Conservation (phyloP, 768 basidiomycete species). For the Trametes cinnabarina region DNA sequence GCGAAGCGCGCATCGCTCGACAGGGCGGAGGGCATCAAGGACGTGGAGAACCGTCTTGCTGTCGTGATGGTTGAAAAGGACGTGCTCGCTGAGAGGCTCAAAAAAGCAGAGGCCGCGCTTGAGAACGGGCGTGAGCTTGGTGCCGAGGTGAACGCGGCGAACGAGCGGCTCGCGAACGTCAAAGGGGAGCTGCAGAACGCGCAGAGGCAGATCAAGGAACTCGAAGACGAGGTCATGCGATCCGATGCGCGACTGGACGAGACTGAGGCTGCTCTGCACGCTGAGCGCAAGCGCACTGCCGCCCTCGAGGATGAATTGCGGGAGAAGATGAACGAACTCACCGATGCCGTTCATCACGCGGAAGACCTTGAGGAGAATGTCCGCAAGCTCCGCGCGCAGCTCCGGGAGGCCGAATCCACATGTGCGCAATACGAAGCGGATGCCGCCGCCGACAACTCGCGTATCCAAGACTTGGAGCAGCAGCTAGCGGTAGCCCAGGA, state of each 20-base stretch:
- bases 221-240: constrained; percentile 58
- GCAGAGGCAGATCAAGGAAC: constrained; percentile 54
- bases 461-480: constrained; percentile 54
- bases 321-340: constrained; percentile 29
- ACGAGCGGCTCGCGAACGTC: constrained; percentile 54
- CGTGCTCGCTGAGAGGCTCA: constrained; percentile 54
- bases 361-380: constrained; percentile 32
- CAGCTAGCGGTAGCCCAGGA: constrained; percentile 49
- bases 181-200: constrained; percentile 60
- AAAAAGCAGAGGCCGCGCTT: constrained; percentile 62
- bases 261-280: constrained; percentile 55
- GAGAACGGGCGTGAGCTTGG: constrained; percentile 69
- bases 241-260: constrained; percentile 53
- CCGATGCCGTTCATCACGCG: constrained; percentile 22
- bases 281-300: constrained; percentile 45
- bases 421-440: constrained; percentile 61
- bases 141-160: constrained; percentile 62
- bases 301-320: constrained; percentile 42
- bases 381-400: constrained; percentile 38
- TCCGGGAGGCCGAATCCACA: constrained; percentile 46
- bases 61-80: constrained; percentile 53
- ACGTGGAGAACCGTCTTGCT: constrained; percentile 45
- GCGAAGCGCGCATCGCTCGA: constrained; percentile 43
- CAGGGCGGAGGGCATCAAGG: constrained; percentile 40
- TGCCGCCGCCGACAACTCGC: constrained; percentile 49